phyloP scores from a whole-genome alignment of 1,284 basidiomycete species.

The Trametes hirsuta region DNA sequence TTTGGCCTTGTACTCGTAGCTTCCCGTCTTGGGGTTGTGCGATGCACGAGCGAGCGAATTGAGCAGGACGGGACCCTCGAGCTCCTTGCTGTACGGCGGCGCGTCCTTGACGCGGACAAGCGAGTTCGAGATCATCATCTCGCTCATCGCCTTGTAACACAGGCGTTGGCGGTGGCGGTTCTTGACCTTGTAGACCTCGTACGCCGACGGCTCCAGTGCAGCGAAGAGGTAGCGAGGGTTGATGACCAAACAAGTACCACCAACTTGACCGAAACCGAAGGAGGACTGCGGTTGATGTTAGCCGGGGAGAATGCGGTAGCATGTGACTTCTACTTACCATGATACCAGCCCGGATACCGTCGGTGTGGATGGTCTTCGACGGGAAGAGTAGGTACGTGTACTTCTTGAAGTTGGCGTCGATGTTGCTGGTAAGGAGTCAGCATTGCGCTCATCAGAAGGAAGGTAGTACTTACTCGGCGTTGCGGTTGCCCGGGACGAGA shows the following conservation, averaged over 20 bases:
- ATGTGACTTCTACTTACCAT: conserved; percentile 56
- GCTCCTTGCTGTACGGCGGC: conserved; percentile 88
- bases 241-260: conserved; percentile 87
- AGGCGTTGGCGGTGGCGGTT: conserved; percentile 74
- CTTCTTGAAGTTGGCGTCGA: conserved; percentile 90
- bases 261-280: conserved; percentile 99
- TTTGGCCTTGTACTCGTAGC: conserved; percentile 78
- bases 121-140: conserved; percentile 92
- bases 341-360: conserved; percentile 88
- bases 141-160: conserved; percentile 92
- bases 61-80: conserved; percentile 88
- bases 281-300: conserved; percentile 61
- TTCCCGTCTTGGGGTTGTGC: conserved; percentile 83
- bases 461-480: conserved; percentile 74
- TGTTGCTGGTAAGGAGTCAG: conserved; percentile 62
- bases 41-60: conserved; percentile 91
- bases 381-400: conserved; percentile 96
- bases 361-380: conserved; percentile 92
- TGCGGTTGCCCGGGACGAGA: conserved; percentile 95
- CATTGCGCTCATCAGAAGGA: background rate
- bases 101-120: conserved; percentile 96
- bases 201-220: conserved; percentile 73
- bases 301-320: background rate
- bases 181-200: conserved; percentile 75
- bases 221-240: conserved; percentile 94